Percentiles rank a stretch among this genome's conserved stretches.
Evolutionary conservation across 768 basidiomycete genomes (phyloP).

Genomic region (Boletus bicolor): DNA sequence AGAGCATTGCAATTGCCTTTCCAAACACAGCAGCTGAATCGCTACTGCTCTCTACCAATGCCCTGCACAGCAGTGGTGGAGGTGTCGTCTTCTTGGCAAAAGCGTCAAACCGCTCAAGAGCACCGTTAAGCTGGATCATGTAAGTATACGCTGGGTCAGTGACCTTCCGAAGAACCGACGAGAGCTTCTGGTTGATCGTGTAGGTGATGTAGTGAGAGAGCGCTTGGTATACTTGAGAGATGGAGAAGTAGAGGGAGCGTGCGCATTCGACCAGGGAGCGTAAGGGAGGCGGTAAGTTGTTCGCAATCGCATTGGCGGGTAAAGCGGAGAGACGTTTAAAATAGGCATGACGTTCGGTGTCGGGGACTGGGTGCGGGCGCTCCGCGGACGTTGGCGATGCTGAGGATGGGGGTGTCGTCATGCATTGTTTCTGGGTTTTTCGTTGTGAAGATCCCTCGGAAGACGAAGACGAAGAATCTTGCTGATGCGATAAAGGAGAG

Average conservation of each 20-base stretch:
- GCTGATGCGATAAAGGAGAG: conserved; percentile 40
- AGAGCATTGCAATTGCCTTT: conserved; percentile 82
- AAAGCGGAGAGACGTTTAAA: conserved; percentile 88
- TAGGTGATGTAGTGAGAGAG: conserved; percentile 84
- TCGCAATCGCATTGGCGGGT: conserved; percentile 56
- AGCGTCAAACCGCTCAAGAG: conserved; percentile 88
- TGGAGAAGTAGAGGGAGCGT: conserved; percentile 86
- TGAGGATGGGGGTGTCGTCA: conserved; percentile 32
- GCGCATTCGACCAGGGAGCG: conserved; percentile 79
- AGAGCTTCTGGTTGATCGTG: conserved; percentile 77
- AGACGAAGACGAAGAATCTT: conserved; percentile 45
- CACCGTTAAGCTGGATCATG: conserved; percentile 80
- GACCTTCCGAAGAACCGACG: conserved; percentile 77
- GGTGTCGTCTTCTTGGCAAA: conserved; percentile 68
- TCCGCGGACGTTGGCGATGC: conserved; percentile 41
- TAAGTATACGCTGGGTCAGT: conserved; percentile 81
- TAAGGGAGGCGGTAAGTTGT: conserved; percentile 67
- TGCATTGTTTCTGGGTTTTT: conserved; percentile 22
- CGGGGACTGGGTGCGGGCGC: conserved; percentile 43
- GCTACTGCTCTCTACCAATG: conserved; percentile 77
- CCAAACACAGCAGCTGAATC: conserved; percentile 82
- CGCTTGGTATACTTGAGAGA: conserved; percentile 87
- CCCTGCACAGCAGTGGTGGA: conserved; percentile 67
- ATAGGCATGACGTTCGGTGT: conserved; percentile 85
- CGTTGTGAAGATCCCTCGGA: conserved; percentile 28